These are phyloP conservation scores for Ogataea ramenticola DNA, from an alignment of 805 yeast species.

Conservation along the genomic window DNA sequence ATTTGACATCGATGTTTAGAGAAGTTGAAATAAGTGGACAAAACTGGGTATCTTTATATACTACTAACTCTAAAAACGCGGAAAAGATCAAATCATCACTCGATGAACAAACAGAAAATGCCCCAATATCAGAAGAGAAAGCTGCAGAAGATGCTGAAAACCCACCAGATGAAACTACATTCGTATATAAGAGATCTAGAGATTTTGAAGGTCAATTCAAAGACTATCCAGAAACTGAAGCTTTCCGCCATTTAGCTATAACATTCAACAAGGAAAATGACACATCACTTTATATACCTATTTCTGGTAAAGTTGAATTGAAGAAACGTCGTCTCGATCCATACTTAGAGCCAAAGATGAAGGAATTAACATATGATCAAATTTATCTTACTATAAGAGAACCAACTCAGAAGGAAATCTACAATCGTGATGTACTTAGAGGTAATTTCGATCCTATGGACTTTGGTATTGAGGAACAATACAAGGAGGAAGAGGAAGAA, in stretches of 20 bases:
- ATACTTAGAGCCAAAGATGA: slow-evolving; percentile 45
- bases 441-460: slow-evolving; percentile 74
- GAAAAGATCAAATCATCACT: slow-evolving; percentile 34
- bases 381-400: slow-evolving; percentile 61
- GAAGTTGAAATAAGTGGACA: slow-evolving; percentile 67
- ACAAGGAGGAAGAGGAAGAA: slow-evolving; percentile 32
- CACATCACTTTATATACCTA: slow-evolving; percentile 70
- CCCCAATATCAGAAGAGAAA: slow-evolving; percentile 41
- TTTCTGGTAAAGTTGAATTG: slow-evolving; percentile 69
- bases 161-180: slow-evolving; percentile 30
- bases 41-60: slow-evolving; percentile 68
- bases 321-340: slow-evolving; percentile 77
- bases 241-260: slow-evolving; percentile 58
- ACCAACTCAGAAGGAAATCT: slow-evolving; percentile 63
- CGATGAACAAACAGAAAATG: slow-evolving; percentile 42
- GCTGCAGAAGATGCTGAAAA: slow-evolving; percentile 27
- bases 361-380: slow-evolving; percentile 51
- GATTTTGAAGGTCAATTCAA: slow-evolving; percentile 71
- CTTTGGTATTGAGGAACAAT: slow-evolving; percentile 58
- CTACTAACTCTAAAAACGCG: slow-evolving; percentile 37
- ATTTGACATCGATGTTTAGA: slow-evolving; percentile 60
- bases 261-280: slow-evolving; percentile 48
- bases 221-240: slow-evolving; percentile 33
- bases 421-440: slow-evolving; percentile 59
- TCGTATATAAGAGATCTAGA: slow-evolving; percentile 55